phyloP scores from a whole-genome alignment of 2,329 filamentous ascomycete genomes.

The Sarocladium brachiariae region DNA sequence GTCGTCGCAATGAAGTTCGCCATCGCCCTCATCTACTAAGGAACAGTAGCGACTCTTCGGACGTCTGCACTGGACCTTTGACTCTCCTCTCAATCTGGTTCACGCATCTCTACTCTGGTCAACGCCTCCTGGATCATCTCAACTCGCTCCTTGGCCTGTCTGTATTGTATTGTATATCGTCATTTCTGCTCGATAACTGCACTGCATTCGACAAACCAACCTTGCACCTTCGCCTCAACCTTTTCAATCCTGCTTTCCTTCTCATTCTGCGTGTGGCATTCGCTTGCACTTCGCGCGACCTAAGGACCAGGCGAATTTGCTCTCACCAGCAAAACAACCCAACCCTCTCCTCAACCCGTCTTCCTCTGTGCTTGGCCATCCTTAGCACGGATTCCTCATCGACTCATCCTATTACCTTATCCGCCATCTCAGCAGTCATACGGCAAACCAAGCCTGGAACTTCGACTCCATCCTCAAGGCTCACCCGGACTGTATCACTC shows the following conservation, averaged over 20 bases:
- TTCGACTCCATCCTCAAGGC: not conserved
- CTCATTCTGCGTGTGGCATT: constrained; percentile 6
- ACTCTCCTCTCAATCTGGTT: constrained; percentile 28
- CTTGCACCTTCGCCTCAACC: not conserved
- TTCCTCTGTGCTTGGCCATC: not conserved
- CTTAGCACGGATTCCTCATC: not conserved
- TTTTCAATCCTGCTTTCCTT: not conserved
- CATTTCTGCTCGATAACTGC: constrained; percentile 5
- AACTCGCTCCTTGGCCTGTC: not conserved
- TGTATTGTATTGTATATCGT: constrained; percentile 6
- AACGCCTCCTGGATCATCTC: constrained; percentile 5
- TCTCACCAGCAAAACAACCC: too few relatives aligned
- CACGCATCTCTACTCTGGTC: constrained; percentile 8
- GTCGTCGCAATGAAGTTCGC: constrained; percentile 47
- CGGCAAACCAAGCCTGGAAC: constrained; percentile 2
- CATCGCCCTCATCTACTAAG: constrained; percentile 37
- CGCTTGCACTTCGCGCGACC: constrained; percentile 9
- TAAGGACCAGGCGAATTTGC: constrained; percentile 5
- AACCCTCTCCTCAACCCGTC: not conserved
- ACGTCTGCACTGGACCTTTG: constrained; percentile 43
- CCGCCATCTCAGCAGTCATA: not conserved
- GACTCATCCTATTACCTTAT: too few relatives aligned
- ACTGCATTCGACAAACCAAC: not conserved
- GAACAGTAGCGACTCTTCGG: constrained; percentile 44
- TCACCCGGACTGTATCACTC: constrained; percentile 5